Evolutionary conservation across 352 stramenopile genomes (phyloP).

Genomic region (Phytopythium oedochilum): DNA sequence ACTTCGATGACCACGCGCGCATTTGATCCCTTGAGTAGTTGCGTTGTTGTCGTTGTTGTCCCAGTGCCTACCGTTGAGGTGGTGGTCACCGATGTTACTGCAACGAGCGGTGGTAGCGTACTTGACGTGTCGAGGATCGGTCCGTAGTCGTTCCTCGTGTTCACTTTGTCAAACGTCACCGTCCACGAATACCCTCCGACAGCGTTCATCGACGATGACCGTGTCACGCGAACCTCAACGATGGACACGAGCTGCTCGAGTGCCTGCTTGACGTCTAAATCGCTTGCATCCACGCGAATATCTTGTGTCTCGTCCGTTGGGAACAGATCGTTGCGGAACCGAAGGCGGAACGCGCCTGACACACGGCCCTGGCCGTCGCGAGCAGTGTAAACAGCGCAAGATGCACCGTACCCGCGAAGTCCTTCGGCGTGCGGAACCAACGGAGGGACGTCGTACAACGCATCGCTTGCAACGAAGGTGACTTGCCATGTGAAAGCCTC

Average conservation of each 20-base stretch:
- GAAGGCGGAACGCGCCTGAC: conserved; percentile 63
- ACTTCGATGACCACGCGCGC: conserved; percentile 44
- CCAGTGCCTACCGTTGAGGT: neutral
- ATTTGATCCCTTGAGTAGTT: conserved; percentile 48
- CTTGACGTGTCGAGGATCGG: conserved; percentile 60
- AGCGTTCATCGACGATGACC: conserved; percentile 60
- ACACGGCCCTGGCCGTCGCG: conserved; percentile 59
- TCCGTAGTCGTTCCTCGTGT: conserved; percentile 71
- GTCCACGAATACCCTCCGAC: conserved; percentile 84
- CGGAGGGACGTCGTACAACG: conserved; percentile 55
- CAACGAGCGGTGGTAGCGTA: conserved; percentile 55
- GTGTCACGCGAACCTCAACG: conserved; percentile 53
- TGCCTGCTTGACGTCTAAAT: conserved; percentile 44
- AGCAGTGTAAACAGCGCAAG: conserved; percentile 38
- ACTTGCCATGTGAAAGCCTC: conserved; percentile 67
- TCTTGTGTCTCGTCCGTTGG: conserved; percentile 64
- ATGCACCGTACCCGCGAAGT: conserved; percentile 54
- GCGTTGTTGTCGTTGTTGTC: conserved; percentile 9
- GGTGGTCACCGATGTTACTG: conserved; percentile 24
- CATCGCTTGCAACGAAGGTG: conserved; percentile 65
- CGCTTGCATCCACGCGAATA: conserved; percentile 55
- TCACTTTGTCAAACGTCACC: conserved; percentile 76
- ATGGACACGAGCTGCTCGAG: conserved; percentile 72
- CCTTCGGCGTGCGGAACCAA: conserved; percentile 44
- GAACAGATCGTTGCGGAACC: conserved; percentile 70